Base-by-base conservation (phyloP, 2,329 filamentous ascomycete species). In the Neoscytalidium dimidiatum region DNA sequence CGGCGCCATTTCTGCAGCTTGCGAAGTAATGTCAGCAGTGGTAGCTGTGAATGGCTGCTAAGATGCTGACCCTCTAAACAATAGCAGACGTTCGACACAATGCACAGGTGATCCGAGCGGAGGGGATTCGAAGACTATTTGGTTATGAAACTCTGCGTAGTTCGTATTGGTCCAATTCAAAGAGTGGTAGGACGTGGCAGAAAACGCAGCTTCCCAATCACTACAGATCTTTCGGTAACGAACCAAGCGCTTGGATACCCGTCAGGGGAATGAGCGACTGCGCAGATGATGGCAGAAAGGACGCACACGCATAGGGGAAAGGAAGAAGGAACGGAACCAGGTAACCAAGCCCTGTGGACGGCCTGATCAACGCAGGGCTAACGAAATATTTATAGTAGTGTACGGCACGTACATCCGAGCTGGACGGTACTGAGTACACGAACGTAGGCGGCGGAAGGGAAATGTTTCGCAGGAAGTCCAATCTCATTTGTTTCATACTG, bases 401-500 rank as follows among this genome's bases (percentile, higher is more conserved):
- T 17, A 17, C 48, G 48, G 48, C 23, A 29, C 26, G n/a, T 4
- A n/a, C 17, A 29, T 51, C 48, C 48, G 48, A n/a, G 48, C 26
- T 14, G 26, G 48, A 14, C 26, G 48, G 9, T 23, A 51, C 17
- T 11, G 48, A 29, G 48, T 14, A 6, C 19, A 17, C 9, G 8
- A 4, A 29, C 3, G 48, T 23, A 31, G 21, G 48, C 48, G 48
- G 14, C 48, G 14, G 48, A 51, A n/a, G n/a, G 26, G 19, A 9
- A 26, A 56, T 1, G 19, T 5, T 38, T 53, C n/a, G 48, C 31
- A 56, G 31, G 2, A 38, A 41, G 4, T 29, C 26, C 19, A 56
- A 38, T 56, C n/a, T 38, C 8, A 56, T 56, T 56, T 35, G 51
- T 56, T 56, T 26, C 31, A 38, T 17, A 41, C 51, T 56, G 51